These are phyloP conservation scores for Fusarium multiceps DNA, from an alignment of 2,329 filamentous ascomycete species.

Conservation along the genomic window DNA sequence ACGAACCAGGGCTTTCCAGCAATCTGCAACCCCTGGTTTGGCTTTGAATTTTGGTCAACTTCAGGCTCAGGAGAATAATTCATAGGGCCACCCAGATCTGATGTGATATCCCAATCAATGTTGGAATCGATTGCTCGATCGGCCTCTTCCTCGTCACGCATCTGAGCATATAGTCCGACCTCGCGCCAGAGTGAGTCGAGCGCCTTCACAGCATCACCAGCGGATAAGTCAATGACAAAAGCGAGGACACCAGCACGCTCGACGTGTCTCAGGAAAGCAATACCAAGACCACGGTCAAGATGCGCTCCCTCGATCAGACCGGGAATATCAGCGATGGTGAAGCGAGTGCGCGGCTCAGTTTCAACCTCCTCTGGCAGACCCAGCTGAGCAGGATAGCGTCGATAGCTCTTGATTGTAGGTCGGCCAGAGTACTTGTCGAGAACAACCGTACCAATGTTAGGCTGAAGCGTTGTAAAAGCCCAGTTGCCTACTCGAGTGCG, in stretches of 20 bases:
- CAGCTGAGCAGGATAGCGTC: conserved; percentile 50
- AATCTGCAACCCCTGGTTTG: conserved; percentile 70
- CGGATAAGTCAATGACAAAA: conserved; percentile 89
- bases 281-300: conserved; percentile 88
- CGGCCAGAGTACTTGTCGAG: conserved; percentile 87
- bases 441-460: conserved; percentile 95
- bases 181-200: conserved; percentile 89
- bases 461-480: conserved; percentile 96
- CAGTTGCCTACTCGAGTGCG: conserved; percentile 90
- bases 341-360: conserved; percentile 74
- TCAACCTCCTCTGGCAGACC: conserved; percentile 57
- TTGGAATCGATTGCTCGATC: conserved; percentile 68
- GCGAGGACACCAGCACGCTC: conserved; percentile 93
- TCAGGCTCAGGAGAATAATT: conserved; percentile 41
- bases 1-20: conserved; percentile 98
- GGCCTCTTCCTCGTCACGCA: conserved; percentile 78
- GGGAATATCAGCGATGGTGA: conserved; percentile 95
- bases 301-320: conserved; percentile 93
- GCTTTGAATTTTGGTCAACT: conserved; percentile 15
- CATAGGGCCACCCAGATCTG: conserved; percentile 50
- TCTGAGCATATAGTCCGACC: conserved; percentile 85
- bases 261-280: conserved; percentile 92
- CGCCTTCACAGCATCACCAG: conserved; percentile 81
- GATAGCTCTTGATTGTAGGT: conserved; percentile 62
- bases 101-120: conserved; percentile 70